Conservation (phyloP, 108 stramenopile species). For the Cyclotella kingstonii region DNA sequence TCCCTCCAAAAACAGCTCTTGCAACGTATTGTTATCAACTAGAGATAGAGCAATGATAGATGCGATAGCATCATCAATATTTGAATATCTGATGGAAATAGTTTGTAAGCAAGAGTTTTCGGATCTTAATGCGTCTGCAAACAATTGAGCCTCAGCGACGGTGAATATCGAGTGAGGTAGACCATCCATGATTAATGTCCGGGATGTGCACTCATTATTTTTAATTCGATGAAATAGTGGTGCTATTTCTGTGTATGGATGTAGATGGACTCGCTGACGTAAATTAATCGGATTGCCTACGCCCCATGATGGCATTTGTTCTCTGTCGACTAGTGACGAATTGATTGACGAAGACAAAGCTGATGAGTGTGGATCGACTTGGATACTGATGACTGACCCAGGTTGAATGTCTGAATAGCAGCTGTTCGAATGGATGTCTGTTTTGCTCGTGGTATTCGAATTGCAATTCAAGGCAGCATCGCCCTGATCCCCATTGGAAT, state of each 20-base stretch:
- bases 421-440: neutral
- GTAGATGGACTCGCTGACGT: constrained; percentile 8
- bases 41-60: constrained; percentile 24
- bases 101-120: constrained; percentile 15
- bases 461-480: neutral
- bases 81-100: constrained; percentile 26
- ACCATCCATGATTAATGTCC: constrained; percentile 26
- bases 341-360: neutral
- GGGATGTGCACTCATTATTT: constrained; percentile 13
- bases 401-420: neutral
- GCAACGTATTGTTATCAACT: constrained; percentile 21
- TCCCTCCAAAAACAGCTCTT: constrained; percentile 13
- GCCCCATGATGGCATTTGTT: constrained; percentile 4
- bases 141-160: constrained; percentile 3
- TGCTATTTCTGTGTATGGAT: constrained; percentile 7
- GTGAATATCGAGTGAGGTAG: constrained; percentile 8
- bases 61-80: constrained; percentile 22
- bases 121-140: constrained; percentile 15
- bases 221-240: constrained; percentile 8
- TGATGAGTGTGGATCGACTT: neutral
- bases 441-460: neutral
- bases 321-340: neutral
- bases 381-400: neutral
- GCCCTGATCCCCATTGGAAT: neutral
- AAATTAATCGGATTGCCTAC: constrained; percentile 12